Base-by-base conservation (phyloP, 441 rosid species). In the Mallotus japonicus region DNA sequence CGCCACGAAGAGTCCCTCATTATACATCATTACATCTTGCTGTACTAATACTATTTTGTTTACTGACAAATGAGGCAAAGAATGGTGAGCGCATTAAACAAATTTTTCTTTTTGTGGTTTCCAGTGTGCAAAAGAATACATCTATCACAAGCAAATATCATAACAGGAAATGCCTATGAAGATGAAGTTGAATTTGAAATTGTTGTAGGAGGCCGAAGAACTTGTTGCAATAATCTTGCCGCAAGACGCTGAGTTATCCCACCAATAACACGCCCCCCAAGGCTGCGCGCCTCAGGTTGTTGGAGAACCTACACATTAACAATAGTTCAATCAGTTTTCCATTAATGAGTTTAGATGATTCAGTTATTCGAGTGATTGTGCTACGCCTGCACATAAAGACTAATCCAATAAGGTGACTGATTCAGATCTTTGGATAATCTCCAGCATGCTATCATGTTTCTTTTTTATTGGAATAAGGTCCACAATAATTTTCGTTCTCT, bases 161-260 rank as follows among this genome's bases (percentile, higher is more conserved):
- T 65, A 59, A 62, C 46, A 42, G 74, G 58, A 55, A 65, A 32
- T 44, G 61, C 50, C 75, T 68, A 87, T 56, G 77, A 63, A 78
- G 69, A 65, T 65, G 90, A 79, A 69, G 73, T 68, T 63, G 92
- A 80, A 74, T 84, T n/a, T 72, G 95, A 71, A 74, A 44, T 75
- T 73, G 85, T 73, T 22, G 85, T 47, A 20, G 92, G 86, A 47
- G 78, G 74, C 69, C 84, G 90, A 28, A 95, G 96, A 61, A 95
- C 79, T 79, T 92, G 99, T 75, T 92, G 97, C 79, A 95, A 86
- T 73, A 95, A 82, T 56, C 97, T 83, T 34, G 99, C 99, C 13
- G 97, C 93, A 51, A 95, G 85, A 57, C 99, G 99, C 67, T 86
- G 97, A 68, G 88, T 86, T 65, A 91, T 86, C 77, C 97, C 97